A percentile compares a stretch with the other conserved stretches of the same genome.
Evolutionary conservation across 805 yeast genomes (phyloP).

Genomic region (Schwanniomyces polymorphus): DNA sequence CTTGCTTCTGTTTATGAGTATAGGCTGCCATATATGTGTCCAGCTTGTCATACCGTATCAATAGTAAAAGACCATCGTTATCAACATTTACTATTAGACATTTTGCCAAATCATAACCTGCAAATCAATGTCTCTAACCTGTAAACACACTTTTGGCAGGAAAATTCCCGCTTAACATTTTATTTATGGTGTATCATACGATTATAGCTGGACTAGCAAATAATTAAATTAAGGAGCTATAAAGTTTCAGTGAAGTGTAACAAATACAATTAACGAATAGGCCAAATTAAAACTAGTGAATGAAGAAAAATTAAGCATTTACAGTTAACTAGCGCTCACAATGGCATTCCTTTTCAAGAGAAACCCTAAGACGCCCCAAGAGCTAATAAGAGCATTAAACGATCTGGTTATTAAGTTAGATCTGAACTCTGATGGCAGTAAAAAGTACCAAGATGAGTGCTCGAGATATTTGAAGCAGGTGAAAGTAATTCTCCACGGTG

Average conservation of each 20-base stretch:
- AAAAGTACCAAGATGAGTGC: conserved; percentile 71
- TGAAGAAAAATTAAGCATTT: background rate
- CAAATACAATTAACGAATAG: background rate
- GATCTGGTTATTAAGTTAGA: conserved; percentile 73
- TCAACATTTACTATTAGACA: too few species aligned
- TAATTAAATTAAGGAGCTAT: background rate
- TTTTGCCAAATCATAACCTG: background rate
- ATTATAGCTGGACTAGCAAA: background rate
- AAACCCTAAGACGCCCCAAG: conserved; percentile 87
- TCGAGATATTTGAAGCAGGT: conserved; percentile 63
- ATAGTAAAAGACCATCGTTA: background rate
- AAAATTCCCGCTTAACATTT: background rate
- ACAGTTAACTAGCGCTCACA: conserved; percentile 1
- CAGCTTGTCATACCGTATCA: conserved; percentile 8
- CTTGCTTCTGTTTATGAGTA: conserved; percentile 36
- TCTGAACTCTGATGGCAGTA: conserved; percentile 23
- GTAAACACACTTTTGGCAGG: background rate
- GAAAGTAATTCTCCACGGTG: conserved; percentile 67
- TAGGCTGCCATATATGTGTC: conserved; percentile 32
- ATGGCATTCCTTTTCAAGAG: conserved; percentile 93
- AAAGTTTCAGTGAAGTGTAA: too few species aligned
- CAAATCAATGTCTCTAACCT: background rate
- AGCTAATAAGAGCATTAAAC: conserved; percentile 70
- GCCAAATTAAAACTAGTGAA: background rate
- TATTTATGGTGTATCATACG: background rate